Percentiles rank a stretch among this genome's conserved stretches.
Evolutionary conservation across 495 filamentous ascomycete species (phyloP).

Genomic region (Oidiodendron maius): DNA sequence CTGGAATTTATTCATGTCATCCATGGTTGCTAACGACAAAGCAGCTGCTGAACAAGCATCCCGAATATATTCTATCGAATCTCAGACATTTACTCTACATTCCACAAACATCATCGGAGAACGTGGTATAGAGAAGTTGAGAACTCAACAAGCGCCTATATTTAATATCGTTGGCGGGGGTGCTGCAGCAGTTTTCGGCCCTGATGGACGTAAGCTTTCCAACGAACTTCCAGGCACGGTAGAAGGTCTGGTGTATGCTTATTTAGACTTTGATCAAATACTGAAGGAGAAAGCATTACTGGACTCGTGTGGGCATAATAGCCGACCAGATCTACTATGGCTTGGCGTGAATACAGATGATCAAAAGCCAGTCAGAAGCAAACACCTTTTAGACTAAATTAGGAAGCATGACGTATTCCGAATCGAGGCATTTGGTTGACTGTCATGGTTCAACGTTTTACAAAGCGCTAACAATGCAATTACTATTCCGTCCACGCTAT

Average conservation of each 20-base stretch:
- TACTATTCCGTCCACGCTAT: too few relatives aligned
- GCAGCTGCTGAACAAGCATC: too few relatives aligned
- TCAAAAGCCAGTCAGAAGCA: too few relatives aligned
- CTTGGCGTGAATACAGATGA: constrained; percentile 35
- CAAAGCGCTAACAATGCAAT: too few relatives aligned
- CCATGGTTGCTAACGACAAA: too few relatives aligned
- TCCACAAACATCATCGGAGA: constrained; percentile 7
- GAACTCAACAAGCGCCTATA: constrained; percentile 23
- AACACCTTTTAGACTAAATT: too few relatives aligned
- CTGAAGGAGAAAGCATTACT: constrained; percentile 30
- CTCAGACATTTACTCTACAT: constrained; percentile 40
- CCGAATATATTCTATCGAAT: constrained; percentile 44
- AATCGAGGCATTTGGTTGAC: too few relatives aligned
- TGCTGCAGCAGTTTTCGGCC: constrained; percentile 40
- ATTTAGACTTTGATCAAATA: constrained; percentile 37
- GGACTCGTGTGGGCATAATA: constrained; percentile 45
- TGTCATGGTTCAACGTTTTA: too few relatives aligned
- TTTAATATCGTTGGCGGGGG: constrained; percentile 37
- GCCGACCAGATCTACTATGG: constrained; percentile 49
- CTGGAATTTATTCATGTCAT: not conserved
- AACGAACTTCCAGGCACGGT: constrained; percentile 9
- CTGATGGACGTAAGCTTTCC: constrained; percentile 44
- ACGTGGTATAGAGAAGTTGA: constrained; percentile 34
- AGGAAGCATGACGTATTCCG: too few relatives aligned
- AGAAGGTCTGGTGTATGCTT: constrained; percentile 43